Base-by-base conservation (phyloP, 306 rosid species). In the Erythrophleum fordii region DNA sequence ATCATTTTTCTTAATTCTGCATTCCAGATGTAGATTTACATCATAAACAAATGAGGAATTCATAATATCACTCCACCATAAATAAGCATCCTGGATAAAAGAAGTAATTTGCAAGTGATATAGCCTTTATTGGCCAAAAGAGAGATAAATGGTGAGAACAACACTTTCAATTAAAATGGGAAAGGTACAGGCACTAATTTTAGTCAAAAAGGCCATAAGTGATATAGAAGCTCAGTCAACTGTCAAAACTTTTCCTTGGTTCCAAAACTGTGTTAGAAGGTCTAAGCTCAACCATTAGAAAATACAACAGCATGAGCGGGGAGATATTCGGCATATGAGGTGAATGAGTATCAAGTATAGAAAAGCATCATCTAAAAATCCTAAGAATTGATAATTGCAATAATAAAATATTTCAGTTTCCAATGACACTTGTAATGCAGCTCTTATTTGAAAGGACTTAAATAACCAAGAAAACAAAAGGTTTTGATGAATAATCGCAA, bases 391-490 rank as follows among this genome's bases (percentile, higher is more conserved):
- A 53, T 11, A 20, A 25, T n/a, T n/a, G 13, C n/a, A 26, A 60
- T 5, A 28, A 60, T 13, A 25, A 25, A 23, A 14, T 13, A 18
- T 25, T 72, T 34, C 42, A 7, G 25, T 52, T 55, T 39, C 59
- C 37, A 58, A 22, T 26, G 55, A 60, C 22, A 73, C 65, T 39
- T 56, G 75, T 49, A 77, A 73, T 58, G 18, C 55, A 67, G 77
- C 28, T 59, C 48, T 6, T 55, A 6, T 66, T 67, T n/a, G 45
- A 11, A 26, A 20, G 29, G 48, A 51, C 65, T 37, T 31, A 29
- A 53, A 69, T n/a, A 75, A 28, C 69, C 41, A 31, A 51, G 20
- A 41, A 74, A 68, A 55, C 12, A 52, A 31, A 59, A 58, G 37
- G 16, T 0, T 34, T 28, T 52, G 42, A 25, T 49, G 26, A 55